Percentiles rank a stretch among this genome's conserved stretches.
phyloP scores from a whole-genome alignment of 2,329 filamentous ascomycete genomes.

The Fusarium bulbicola region DNA sequence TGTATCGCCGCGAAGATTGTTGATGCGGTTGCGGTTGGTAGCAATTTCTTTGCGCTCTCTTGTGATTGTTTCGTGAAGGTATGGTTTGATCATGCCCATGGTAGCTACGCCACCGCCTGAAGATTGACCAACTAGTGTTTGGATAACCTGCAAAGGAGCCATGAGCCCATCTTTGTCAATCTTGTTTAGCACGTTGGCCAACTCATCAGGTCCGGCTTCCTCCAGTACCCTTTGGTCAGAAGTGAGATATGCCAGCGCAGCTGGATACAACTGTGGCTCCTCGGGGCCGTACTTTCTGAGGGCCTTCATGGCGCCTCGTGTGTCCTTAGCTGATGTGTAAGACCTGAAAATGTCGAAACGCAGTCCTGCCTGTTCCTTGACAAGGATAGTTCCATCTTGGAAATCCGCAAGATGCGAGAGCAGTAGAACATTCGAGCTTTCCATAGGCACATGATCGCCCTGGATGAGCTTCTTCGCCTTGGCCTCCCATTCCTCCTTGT shows the following conservation, averaged over 20 bases:
- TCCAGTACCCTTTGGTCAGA: conserved; percentile 82
- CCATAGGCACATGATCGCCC: conserved; percentile 82
- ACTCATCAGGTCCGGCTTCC: conserved; percentile 84
- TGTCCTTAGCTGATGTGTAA: conserved; percentile 92
- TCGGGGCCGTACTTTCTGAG: conserved; percentile 90
- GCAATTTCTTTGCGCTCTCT: conserved; percentile 88
- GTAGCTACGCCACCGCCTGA: conserved; percentile 74
- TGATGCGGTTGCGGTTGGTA: conserved; percentile 80
- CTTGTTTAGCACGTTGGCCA: conserved; percentile 80
- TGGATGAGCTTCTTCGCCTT: conserved; percentile 93
- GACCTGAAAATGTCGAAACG: conserved; percentile 96
- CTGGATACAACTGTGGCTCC: conserved; percentile 91
- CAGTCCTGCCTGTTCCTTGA: conserved; percentile 92
- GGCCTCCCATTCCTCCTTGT: conserved; percentile 84
- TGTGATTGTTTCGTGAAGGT: conserved; percentile 87
- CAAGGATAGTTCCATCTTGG: conserved; percentile 86
- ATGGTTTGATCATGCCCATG: conserved; percentile 96
- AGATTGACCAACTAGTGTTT: conserved; percentile 78
- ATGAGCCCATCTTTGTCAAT: conserved; percentile 93
- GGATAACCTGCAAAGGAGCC: conserved; percentile 95
- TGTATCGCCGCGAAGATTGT: conserved; percentile 86
- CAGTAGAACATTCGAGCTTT: conserved; percentile 92
- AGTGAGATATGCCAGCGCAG: conserved; percentile 92
- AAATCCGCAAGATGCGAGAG: conserved; percentile 93
- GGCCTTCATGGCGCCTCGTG: conserved; percentile 86